Conservation (phyloP, 139 green algal species). For the Asterochloris erici region DNA sequence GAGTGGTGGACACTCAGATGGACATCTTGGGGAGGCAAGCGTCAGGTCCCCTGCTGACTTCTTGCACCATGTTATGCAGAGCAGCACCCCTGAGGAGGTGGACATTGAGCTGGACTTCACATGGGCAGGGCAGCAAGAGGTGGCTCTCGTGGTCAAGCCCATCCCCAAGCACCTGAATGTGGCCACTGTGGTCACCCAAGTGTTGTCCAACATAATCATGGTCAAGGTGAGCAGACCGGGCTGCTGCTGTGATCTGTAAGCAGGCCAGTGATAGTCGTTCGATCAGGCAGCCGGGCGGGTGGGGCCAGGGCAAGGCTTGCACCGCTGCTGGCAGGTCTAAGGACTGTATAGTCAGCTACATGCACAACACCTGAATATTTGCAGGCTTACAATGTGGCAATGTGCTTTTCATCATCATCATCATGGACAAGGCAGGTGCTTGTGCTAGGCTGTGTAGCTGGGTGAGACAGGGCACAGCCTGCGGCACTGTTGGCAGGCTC, state of each 20-base stretch:
- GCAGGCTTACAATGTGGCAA: neutral
- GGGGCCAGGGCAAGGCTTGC: too few species aligned
- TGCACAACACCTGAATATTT: neutral
- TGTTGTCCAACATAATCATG: slow-evolving; percentile 14
- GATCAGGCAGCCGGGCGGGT: too few species aligned
- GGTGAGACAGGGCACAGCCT: too few species aligned
- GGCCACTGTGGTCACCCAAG: neutral
- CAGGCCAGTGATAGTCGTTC: too few species aligned
- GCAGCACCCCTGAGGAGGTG: slow-evolving; percentile 9
- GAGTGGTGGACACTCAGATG: too few species aligned
- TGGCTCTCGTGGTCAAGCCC: slow-evolving; percentile 18
- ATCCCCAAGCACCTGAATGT: slow-evolving; percentile 2
- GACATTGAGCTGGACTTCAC: slow-evolving; percentile 24
- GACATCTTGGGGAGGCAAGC: too few species aligned
- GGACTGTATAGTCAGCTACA: neutral
- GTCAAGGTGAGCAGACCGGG: slow-evolving; percentile 5
- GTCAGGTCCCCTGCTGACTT: too few species aligned
- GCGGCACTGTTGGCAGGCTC: too few species aligned
- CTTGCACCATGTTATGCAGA: too few species aligned
- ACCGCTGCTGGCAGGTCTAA: neutral
- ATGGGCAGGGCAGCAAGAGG: slow-evolving; percentile 18
- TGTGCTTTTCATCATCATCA: too few species aligned
- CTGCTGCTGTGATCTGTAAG: neutral
- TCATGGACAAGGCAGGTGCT: too few species aligned
- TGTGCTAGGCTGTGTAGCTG: too few species aligned